Conservation (phyloP, 192 early-diverging fungal genomes). For the Coemansia javaensis region DNA sequence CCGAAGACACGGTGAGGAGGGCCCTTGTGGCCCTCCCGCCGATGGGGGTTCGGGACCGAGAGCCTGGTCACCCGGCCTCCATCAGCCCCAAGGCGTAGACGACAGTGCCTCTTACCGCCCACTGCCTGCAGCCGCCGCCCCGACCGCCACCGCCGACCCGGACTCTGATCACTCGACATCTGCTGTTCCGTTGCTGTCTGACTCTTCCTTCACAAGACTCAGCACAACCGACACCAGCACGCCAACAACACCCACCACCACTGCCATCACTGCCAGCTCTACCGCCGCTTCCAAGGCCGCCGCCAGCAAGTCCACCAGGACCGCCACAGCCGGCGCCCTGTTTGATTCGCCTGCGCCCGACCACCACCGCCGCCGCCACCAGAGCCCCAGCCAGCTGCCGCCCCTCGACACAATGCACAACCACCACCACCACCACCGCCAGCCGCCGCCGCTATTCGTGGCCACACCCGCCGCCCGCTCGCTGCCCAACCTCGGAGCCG, state of each 20-base stretch:
- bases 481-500: conserved; percentile 6
- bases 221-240: no score
- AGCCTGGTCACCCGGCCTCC: no score
- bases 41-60: background rate
- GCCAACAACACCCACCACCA: no score
- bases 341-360: conserved; percentile 10
- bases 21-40: background rate
- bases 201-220: no score
- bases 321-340: conserved; percentile 6
- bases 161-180: conserved; percentile 36
- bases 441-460: conserved; percentile 1
- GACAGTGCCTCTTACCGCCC: conserved; percentile 17
- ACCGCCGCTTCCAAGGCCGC: background rate
- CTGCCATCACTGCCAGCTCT: no score
- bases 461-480: conserved; percentile 4
- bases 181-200: background rate
- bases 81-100: conserved; percentile 10
- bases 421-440: background rate
- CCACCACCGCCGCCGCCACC: conserved; percentile 5
- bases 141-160: conserved; percentile 25
- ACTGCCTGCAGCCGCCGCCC: conserved; percentile 8
- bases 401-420: conserved; percentile 1
- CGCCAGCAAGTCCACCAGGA: no score
- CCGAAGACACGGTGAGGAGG: conserved; percentile 10
- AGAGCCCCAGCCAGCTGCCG: conserved; percentile 12